These are phyloP conservation scores for Theobroma grandiflorum DNA, from an alignment of 441 rosid species.

Conservation along the genomic window DNA sequence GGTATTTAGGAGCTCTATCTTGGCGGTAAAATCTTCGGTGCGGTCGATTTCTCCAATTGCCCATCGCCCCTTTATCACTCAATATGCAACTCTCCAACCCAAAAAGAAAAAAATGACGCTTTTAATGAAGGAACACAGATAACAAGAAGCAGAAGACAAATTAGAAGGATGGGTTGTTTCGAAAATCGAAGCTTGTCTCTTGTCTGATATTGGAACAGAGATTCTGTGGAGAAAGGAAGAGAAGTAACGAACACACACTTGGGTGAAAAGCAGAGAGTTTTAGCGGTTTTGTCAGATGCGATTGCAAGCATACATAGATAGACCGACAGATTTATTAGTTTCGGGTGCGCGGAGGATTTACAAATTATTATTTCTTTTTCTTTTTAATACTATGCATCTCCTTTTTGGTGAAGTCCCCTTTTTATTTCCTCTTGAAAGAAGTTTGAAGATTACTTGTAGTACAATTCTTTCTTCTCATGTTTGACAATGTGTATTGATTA, in stretches of 20 bases:
- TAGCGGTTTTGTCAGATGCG: background rate
- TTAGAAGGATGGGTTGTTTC: background rate
- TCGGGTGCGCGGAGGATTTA: too few relatives aligned
- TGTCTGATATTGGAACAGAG: background rate
- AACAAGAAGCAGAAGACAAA: background rate
- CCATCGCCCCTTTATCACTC: conserved; percentile 38
- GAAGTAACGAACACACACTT: background rate
- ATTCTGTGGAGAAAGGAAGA: background rate
- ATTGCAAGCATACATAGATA: background rate
- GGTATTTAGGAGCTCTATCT: conserved; percentile 32
- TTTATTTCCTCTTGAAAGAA: background rate
- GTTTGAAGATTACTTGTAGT: too few relatives aligned
- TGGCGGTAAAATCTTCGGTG: conserved; percentile 43
- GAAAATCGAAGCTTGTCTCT: background rate
- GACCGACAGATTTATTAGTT: too few relatives aligned
- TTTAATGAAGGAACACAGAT: background rate
- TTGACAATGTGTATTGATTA: too few relatives aligned
- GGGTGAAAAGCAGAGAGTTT: background rate
- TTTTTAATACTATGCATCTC: too few relatives aligned
- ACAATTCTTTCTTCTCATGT: too few relatives aligned
- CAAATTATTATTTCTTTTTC: background rate
- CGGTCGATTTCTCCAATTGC: conserved; percentile 62
- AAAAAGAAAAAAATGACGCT: background rate
- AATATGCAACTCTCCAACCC: background rate
- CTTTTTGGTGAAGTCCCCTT: background rate